These are phyloP conservation scores for Suhomyces faveliae DNA, from an alignment of 805 yeast genomes.

Conservation along the genomic window DNA sequence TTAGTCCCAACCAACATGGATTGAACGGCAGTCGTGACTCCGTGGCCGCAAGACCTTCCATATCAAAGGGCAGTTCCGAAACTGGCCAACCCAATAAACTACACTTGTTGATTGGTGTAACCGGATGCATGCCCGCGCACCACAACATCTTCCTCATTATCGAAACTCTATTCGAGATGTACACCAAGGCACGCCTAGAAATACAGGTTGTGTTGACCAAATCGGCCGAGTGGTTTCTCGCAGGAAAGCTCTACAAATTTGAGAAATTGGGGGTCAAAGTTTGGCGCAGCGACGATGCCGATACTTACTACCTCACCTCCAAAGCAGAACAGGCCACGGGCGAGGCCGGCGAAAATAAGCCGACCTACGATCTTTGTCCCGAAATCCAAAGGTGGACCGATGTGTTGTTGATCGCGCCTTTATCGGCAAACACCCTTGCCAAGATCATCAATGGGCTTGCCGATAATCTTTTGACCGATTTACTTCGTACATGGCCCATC, in stretches of 20 bases:
- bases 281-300: constrained; percentile 24
- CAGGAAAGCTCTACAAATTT: constrained; percentile 19
- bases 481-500: constrained; percentile 25
- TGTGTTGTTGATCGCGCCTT: constrained; percentile 24
- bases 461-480: constrained; percentile 22
- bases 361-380: constrained; percentile 4
- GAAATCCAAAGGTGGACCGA: constrained; percentile 28
- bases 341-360: not conserved
- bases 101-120: constrained; percentile 25
- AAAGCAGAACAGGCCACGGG: not conserved
- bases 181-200: constrained; percentile 18
- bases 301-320: constrained; percentile 13
- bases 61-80: not conserved
- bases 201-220: constrained; percentile 27
- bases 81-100: constrained; percentile 12
- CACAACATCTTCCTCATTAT: constrained; percentile 22
- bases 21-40: not conserved
- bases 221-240: constrained; percentile 21
- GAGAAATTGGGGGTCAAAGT: constrained; percentile 23
- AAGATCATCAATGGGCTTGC: constrained; percentile 24
- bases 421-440: constrained; percentile 26
- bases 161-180: constrained; percentile 24
- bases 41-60: not conserved
- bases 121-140: constrained; percentile 24
- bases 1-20: constrained; percentile 8